Base-by-base conservation (phyloP, 371 early-diverging fungal species). In the Conidiobolus incongruus region DNA sequence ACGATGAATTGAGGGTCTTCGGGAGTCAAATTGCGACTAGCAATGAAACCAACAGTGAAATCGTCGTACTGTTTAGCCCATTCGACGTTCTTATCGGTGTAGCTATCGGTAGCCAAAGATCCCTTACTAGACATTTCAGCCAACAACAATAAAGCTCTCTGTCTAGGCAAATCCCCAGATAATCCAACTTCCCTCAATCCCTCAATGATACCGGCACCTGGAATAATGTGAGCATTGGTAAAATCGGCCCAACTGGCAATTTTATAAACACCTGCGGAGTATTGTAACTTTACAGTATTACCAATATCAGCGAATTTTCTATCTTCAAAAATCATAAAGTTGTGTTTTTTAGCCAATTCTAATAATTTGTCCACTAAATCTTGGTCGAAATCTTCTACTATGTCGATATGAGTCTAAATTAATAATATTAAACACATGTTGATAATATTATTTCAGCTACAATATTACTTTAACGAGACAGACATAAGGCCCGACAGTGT, bases 71-170 rank as follows among this genome's bases (percentile, higher is more conserved):
- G 63, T 38, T 70, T 62, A 1, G 96, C 96, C 76, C 92, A 74
- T 34, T 70, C 75, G 24, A 89, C 70, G 13, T 87, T 79, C 39
- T 75, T 75, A 17, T 60, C 58, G n/a, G 90, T 89, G 61, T 95
- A 94, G 11, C 57, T 52, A 32, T 82, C 72, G 40, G 72, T 61
- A 41, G 80, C 81, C 46, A 95, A 62, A 17, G 80, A 72, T n/a
- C 88, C 94, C 43, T 67, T 71, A 43, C 79, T 74, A 16, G 91
- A 90, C 93, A 95, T 93, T 52, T 93, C 87, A n/a, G 94, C 92
- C 45, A 95, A 63, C 33, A 95, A 60, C 21, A 95, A 63, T 40
- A 88, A 55, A 21, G 75, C 82, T 34, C 93, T 79, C 44, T 68
- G 72, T 43, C 79, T 62, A 38, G 87, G 82, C 35, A 68, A 51